Conservation (phyloP, 352 stramenopile genomes). For the Globisporangium echinulatum region DNA sequence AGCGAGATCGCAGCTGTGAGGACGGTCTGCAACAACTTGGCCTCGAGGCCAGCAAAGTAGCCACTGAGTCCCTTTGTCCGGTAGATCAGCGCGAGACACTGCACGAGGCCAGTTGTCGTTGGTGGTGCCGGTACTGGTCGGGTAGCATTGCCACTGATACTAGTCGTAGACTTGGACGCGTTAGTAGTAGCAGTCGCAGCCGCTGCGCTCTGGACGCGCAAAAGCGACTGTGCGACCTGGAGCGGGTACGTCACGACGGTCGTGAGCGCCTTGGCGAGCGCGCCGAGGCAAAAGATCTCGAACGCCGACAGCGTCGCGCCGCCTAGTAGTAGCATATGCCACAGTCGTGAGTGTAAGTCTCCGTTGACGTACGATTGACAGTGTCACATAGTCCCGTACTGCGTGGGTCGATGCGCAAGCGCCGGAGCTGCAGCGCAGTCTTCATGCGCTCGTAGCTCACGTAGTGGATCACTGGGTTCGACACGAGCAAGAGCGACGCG, state of each 20-base stretch:
- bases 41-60: slow-evolving; percentile 88
- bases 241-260: slow-evolving; percentile 93
- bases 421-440: slow-evolving; percentile 43
- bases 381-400: neutral
- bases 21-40: slow-evolving; percentile 93
- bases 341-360: neutral
- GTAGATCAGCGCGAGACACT: slow-evolving; percentile 50
- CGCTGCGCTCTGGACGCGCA: slow-evolving; percentile 59
- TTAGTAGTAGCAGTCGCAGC: slow-evolving; percentile 7
- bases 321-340: neutral
- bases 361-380: too few relatives aligned
- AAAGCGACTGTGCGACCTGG: slow-evolving; percentile 89
- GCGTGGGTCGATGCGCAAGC: slow-evolving; percentile 11
- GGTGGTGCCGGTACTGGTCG: neutral
- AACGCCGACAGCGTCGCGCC: slow-evolving; percentile 40
- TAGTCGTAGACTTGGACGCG: neutral
- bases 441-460: slow-evolving; percentile 93
- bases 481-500: slow-evolving; percentile 90
- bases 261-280: slow-evolving; percentile 89
- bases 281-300: slow-evolving; percentile 90
- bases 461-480: slow-evolving; percentile 95
- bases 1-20: slow-evolving; percentile 91
- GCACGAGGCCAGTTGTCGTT: slow-evolving; percentile 11
- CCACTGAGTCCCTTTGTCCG: slow-evolving; percentile 62
- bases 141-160: neutral